Evolutionary conservation across 805 yeast genomes (phyloP).

Genomic region (Maudiozyma saulgeensis): DNA sequence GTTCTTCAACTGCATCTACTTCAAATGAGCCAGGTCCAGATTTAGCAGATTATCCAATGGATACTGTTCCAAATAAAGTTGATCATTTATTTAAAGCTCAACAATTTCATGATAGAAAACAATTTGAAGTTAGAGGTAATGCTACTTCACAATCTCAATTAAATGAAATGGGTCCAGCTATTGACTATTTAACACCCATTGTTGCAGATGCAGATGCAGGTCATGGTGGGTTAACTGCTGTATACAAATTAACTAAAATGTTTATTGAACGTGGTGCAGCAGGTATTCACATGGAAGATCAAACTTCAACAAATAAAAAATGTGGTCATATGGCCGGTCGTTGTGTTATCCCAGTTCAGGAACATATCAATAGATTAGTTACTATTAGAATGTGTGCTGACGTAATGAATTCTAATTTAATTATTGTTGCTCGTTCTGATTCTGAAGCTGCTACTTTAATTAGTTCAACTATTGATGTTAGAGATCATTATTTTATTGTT

Average conservation of each 20-base stretch:
- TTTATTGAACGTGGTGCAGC: conserved; percentile 98
- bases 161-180: conserved; percentile 62
- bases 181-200: conserved; percentile 87
- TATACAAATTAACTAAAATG: conserved; percentile 88
- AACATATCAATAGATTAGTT: conserved; percentile 87
- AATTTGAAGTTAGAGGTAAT: conserved; percentile 69
- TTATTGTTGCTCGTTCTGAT: conserved; percentile 91
- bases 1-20: conserved; percentile 94
- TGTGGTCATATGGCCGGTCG: conserved; percentile 99
- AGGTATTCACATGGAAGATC: conserved; percentile 97
- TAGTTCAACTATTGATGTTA: conserved; percentile 85
- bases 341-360: conserved; percentile 94
- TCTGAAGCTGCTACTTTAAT: conserved; percentile 95
- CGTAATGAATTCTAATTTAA: conserved; percentile 76
- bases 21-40: conserved; percentile 98
- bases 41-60: conserved; percentile 97
- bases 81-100: conserved; percentile 96
- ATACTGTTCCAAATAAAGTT: conserved; percentile 96
- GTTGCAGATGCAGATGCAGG: conserved; percentile 98
- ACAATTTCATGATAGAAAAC: conserved; percentile 94
- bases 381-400: conserved; percentile 95
- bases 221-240: conserved; percentile 97
- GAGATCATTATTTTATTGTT: conserved; percentile 87
- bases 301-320: conserved; percentile 97
- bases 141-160: conserved; percentile 46